Conservation (phyloP, 306 rosid species). For the Potentilla sterilis region DNA sequence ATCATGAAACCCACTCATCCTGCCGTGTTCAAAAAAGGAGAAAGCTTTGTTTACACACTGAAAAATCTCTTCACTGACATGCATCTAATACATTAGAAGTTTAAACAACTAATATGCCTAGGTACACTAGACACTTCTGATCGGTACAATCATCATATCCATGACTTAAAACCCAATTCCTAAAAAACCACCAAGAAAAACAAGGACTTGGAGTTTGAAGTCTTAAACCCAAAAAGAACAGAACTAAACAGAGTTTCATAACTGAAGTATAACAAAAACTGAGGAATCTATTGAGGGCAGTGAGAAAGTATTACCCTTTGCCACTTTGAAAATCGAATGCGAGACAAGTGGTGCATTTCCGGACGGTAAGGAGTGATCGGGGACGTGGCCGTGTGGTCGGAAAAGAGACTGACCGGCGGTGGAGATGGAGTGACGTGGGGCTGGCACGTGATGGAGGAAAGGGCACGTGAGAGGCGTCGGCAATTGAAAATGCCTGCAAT, state of each 20-base stretch:
- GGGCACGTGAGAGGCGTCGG: constrained; percentile 25
- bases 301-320: constrained; percentile 49
- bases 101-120: too few relatives aligned
- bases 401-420: constrained; percentile 20
- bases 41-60: not conserved
- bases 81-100: not conserved
- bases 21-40: constrained; percentile 32
- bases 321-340: constrained; percentile 44
- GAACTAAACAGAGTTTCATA: not conserved
- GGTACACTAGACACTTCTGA: not conserved
- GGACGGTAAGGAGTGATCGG: constrained; percentile 34
- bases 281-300: not conserved
- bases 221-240: not conserved
- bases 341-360: constrained; percentile 23
- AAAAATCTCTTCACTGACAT: not conserved
- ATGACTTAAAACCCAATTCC: not conserved
- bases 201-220: not conserved
- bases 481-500: constrained; percentile 28
- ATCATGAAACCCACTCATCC: constrained; percentile 65
- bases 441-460: constrained; percentile 23
- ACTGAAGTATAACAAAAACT: not conserved
- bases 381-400: constrained; percentile 25
- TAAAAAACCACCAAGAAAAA: not conserved
- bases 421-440: constrained; percentile 25
- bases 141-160: not conserved